Base-by-base conservation (phyloP, 208 protist genomes). In the Strigomonas oncopelti region DNA sequence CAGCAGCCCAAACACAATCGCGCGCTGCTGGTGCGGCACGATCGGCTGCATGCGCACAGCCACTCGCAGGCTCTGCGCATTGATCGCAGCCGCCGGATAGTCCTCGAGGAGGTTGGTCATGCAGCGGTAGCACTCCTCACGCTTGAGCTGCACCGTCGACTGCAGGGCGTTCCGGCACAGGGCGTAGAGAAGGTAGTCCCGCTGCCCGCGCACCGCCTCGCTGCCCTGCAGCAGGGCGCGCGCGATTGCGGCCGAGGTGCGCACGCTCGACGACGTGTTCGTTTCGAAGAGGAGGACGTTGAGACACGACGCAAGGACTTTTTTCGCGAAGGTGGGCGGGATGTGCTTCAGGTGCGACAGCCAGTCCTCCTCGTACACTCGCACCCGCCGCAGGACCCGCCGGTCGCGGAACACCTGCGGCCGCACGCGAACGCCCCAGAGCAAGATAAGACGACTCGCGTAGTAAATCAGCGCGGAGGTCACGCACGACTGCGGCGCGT, bases 381-480 rank as follows among this genome's bases (percentile, higher is more conserved):
- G 80, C 51, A 95, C 68, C 5, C 78, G 72, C 5, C 31, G 29
- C 53, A 95, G 61, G 0, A 90, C 72, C 13, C n/a, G 56, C 1
- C 59, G 52, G 24, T 78, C 65, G 42, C 58, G 46, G 38, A 95
- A 72, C 36, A 83, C 54, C 14, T 76, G 38, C 5, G 80, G 72
- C 31, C 66, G 56, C 53, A 88, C 62, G 8, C 65, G 27, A 2
- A 83, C 73, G 0, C 64, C 79, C 76, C 84, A 90, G 58, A 75
- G 72, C 66, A 91, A 81, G 38, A 91, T 65, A 25, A 95, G 65
- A 29, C 78, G 76, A 61, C 84, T 92, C 13, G 86, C 81, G 73
- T 90, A 92, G 71, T 87, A 85, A 2, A 88, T 61, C 13, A 94
- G 69, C n/a, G 83, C 88, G n/a, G 77, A 72, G 29, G 84, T 60